Base-by-base conservation (phyloP, 371 early-diverging fungal species). In the Rhizopus microsporus region DNA sequence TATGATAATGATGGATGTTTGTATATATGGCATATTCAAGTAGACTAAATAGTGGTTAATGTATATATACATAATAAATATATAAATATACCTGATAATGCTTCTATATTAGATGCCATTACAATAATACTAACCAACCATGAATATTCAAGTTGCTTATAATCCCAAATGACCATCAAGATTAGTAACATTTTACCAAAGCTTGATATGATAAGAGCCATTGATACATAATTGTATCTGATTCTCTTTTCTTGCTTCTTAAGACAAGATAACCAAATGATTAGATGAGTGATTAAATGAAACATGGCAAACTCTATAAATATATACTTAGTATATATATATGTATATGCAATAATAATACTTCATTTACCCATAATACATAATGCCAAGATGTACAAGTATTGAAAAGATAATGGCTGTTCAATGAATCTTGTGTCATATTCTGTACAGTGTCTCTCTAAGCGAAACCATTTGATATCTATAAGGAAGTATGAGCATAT, bases 141-240 rank as follows among this genome's bases (percentile, higher is more conserved):
- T 4, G 92, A 84, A 39, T 92, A 90, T n/a, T 91, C 88, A 4
- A 91, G 67, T 55, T 88, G 87, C 40, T 87, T 82, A 65, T 94
- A 95, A 55, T 94, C 90, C 97, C 97, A 97, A 23, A 97, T 93
- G 4, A 94, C 95, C 89, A 96, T 91, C 44, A 93, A 70, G 12
- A 95, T 90, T 51, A 92, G 75, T 51, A 97, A 74, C 67, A 97
- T 84, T 67, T 93, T 95, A 35, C 92, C 93, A 75, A 96, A 96
- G 43, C 88, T 87, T 10, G 94, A 93, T 32, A 96, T 82, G 29
- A 95, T 86, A 47, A 95, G 62, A 7, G 93, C 90, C 52, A 88
- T 90, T 0, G 89, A 78, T 8, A 93, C 82, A 38, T 82, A 85
- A 60, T 84, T 85, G 66, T 80, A 82, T 44, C 81, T 86, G 48